Conservation (phyloP, 192 early-diverging fungal genomes). For the Spizellomyces punctatus region DNA sequence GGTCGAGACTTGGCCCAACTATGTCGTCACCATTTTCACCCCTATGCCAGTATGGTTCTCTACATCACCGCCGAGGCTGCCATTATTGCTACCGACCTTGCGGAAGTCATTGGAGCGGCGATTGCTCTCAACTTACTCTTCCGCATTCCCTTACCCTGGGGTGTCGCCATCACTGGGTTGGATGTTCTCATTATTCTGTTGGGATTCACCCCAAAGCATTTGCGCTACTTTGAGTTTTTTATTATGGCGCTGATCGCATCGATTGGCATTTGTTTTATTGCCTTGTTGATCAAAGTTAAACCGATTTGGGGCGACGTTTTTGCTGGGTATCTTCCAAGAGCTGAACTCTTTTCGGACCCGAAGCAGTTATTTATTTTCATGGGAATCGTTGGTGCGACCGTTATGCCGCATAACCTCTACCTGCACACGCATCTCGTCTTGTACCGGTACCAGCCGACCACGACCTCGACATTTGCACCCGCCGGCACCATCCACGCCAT, state of each 20-base stretch:
- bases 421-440: slow-evolving; percentile 74
- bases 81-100: slow-evolving; percentile 77
- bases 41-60: slow-evolving; percentile 57
- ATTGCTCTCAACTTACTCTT: slow-evolving; percentile 80
- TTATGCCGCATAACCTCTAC: slow-evolving; percentile 89
- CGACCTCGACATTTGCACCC: neutral
- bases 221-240: slow-evolving; percentile 66
- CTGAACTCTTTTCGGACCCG: slow-evolving; percentile 58
- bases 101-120: slow-evolving; percentile 85
- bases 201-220: slow-evolving; percentile 58
- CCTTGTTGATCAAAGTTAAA: slow-evolving; percentile 58
- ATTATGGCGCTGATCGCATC: slow-evolving; percentile 65
- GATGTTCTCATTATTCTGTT: slow-evolving; percentile 74
- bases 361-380: slow-evolving; percentile 66
- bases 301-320: slow-evolving; percentile 65
- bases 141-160: slow-evolving; percentile 65
- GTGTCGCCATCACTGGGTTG: slow-evolving; percentile 70
- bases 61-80: slow-evolving; percentile 74
- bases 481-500: slow-evolving; percentile 19
- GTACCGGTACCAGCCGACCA: slow-evolving; percentile 47
- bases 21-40: slow-evolving; percentile 63
- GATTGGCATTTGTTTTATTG: slow-evolving; percentile 68
- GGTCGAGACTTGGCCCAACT: slow-evolving; percentile 72
- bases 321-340: slow-evolving; percentile 64
- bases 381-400: slow-evolving; percentile 83